A percentile compares a stretch with the other conserved stretches of the same genome.
Conservation (phyloP, 805 yeast genomes). For the Debaryomyces hansenii region DNA sequence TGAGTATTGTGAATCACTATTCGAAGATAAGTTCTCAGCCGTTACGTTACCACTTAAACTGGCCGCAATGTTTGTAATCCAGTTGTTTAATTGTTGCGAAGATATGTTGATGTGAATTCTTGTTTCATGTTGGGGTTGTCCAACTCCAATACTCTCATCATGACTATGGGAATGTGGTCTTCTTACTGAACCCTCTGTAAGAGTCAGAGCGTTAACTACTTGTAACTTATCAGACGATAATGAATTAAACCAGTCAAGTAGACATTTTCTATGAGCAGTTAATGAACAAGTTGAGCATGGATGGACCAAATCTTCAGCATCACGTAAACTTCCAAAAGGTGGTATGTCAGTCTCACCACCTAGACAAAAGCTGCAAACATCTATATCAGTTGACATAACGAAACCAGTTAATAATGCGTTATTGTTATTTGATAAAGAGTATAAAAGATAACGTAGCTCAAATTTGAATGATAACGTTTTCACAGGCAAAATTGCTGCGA, state of each 20-base stretch:
- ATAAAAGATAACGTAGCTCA: background rate
- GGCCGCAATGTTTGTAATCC: constrained; percentile 12
- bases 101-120: constrained; percentile 13
- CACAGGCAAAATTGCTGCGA: background rate
- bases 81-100: constrained; percentile 12
- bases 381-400: constrained; percentile 12
- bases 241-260: constrained; percentile 42
- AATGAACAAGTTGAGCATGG: constrained; percentile 42
- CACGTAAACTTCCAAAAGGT: constrained; percentile 34
- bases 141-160: constrained; percentile 11
- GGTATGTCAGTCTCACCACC: constrained; percentile 41
- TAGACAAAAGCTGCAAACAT: constrained; percentile 36
- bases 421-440: background rate
- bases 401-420: background rate
- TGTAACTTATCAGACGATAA: constrained; percentile 28
- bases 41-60: constrained; percentile 1
- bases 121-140: constrained; percentile 7
- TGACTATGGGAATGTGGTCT: constrained; percentile 1
- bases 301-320: constrained; percentile 34
- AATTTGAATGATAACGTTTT: background rate
- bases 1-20: background rate
- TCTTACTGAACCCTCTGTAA: constrained; percentile 1
- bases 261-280: constrained; percentile 37
- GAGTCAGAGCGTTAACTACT: constrained; percentile 11
- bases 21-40: background rate